Conservation (phyloP, 495 filamentous ascomycete genomes). For the Cairneyella variabilis region DNA sequence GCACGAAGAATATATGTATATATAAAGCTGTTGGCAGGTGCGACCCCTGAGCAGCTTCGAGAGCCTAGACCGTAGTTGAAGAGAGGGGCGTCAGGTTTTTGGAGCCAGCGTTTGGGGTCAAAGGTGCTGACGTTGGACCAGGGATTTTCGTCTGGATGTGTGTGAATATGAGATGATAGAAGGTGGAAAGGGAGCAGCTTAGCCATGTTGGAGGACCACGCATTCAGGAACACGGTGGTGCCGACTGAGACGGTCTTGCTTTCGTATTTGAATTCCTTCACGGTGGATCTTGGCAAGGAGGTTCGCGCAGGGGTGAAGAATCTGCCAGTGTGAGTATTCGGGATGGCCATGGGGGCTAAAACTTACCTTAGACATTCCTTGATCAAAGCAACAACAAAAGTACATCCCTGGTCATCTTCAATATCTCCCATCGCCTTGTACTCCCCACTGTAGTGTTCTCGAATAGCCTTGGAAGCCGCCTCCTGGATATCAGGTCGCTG, state of each 20-base stretch:
- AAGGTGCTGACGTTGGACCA: not conserved
- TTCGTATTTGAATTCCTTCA: not conserved
- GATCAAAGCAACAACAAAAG: not conserved
- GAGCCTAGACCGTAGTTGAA: not conserved
- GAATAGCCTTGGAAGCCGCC: not conserved
- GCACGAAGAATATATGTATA: not conserved
- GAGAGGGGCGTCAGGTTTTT: not conserved
- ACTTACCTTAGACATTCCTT: not conserved
- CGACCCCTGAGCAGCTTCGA: not conserved
- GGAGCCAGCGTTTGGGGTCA: not conserved
- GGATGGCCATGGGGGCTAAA: not conserved
- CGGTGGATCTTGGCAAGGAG: not conserved
- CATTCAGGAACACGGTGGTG: not conserved
- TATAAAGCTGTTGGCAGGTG: not conserved
- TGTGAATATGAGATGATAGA: not conserved
- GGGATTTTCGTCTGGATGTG: not conserved
- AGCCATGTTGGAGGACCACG: not conserved
- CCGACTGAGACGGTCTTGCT: not conserved
- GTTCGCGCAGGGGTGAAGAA: not conserved
- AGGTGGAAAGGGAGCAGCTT: not conserved
- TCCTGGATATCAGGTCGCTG: not conserved
- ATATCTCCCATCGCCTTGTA: not conserved
- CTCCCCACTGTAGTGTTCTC: not conserved
- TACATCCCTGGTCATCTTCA: not conserved
- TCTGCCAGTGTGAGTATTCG: not conserved